Conservation (phyloP, 306 rosid species). For the Dryas alaskensis region DNA sequence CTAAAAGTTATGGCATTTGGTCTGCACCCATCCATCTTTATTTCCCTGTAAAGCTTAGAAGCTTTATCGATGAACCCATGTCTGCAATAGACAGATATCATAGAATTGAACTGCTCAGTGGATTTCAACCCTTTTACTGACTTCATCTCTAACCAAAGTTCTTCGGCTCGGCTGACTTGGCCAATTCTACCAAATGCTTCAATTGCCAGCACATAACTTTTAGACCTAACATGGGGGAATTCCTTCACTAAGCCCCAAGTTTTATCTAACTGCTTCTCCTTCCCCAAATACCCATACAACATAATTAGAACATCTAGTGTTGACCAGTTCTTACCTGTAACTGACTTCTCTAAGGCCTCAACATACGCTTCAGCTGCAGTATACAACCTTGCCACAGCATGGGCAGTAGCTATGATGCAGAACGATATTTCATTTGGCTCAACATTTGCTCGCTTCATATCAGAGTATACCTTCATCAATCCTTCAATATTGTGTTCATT, state of each 20-base stretch:
- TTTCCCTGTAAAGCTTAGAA: slow-evolving; percentile 47
- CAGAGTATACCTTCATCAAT: slow-evolving; percentile 53
- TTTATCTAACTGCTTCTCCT: slow-evolving; percentile 64
- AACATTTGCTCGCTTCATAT: slow-evolving; percentile 61
- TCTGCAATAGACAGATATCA: slow-evolving; percentile 68
- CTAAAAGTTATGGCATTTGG: slow-evolving; percentile 84
- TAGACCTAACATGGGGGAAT: slow-evolving; percentile 64
- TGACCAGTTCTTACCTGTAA: slow-evolving; percentile 75
- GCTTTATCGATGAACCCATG: slow-evolving; percentile 70
- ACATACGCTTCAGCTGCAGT: slow-evolving; percentile 71
- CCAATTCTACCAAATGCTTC: slow-evolving; percentile 87
- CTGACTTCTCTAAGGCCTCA: slow-evolving; percentile 70
- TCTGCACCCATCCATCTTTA: slow-evolving; percentile 58
- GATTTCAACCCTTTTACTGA: slow-evolving; percentile 54
- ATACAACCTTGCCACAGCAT: slow-evolving; percentile 70
- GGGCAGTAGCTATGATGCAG: slow-evolving; percentile 82
- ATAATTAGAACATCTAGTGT: slow-evolving; percentile 68
- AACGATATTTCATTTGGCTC: slow-evolving; percentile 84
- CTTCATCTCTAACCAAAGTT: slow-evolving; percentile 83
- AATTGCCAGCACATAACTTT: slow-evolving; percentile 71
- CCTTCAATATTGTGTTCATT: slow-evolving; percentile 71
- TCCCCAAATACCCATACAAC: slow-evolving; percentile 72
- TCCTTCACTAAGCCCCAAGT: slow-evolving; percentile 61
- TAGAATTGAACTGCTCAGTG: slow-evolving; percentile 70
- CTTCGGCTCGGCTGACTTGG: slow-evolving; percentile 60